Percentiles rank a stretch among this genome's conserved stretches.
phyloP scores from a whole-genome alignment of 371 early-diverging fungal genomes.

The Actinomortierella ambigua region DNA sequence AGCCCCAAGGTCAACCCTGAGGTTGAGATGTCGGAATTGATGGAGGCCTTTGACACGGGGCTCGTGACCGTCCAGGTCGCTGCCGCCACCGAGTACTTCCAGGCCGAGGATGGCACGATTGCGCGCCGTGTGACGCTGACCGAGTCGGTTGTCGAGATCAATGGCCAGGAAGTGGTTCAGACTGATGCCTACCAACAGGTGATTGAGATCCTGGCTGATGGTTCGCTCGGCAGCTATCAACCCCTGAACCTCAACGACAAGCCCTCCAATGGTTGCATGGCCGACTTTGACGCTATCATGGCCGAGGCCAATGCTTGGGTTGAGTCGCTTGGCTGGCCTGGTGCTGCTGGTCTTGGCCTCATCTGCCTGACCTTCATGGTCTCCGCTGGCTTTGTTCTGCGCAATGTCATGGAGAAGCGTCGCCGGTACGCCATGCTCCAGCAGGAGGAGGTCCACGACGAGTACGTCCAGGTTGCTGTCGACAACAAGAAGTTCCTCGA shows the following conservation, averaged over 20 bases:
- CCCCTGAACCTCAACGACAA: conserved; percentile 22
- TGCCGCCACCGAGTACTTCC: conserved; percentile 58
- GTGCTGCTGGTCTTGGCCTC: conserved; percentile 10
- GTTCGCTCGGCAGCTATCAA: conserved; percentile 53
- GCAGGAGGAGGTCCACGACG: conserved; percentile 24
- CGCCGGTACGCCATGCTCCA: conserved; percentile 37
- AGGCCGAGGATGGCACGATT: conserved; percentile 58
- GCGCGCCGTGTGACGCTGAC: conserved; percentile 62
- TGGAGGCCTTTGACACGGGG: conserved; percentile 65
- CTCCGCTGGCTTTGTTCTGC: conserved; percentile 21
- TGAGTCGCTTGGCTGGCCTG: conserved; percentile 33
- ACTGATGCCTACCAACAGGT: conserved; percentile 72
- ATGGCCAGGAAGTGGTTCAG: conserved; percentile 71
- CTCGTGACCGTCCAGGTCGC: conserved; percentile 73
- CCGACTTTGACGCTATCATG: conserved; percentile 17
- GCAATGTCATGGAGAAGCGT: conserved; percentile 24
- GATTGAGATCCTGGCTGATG: conserved; percentile 65
- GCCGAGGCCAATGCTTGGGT: conserved; percentile 26
- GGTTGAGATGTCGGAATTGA: conserved; percentile 54
- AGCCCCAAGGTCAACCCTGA: conserved; percentile 76
- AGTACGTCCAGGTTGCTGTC: conserved; percentile 31
- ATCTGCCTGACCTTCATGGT: conserved; percentile 15
- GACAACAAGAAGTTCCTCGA: conserved; percentile 34
- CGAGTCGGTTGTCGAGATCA: conserved; percentile 71
- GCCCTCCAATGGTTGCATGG: conserved; percentile 7